phyloP scores from a whole-genome alignment of 1,284 basidiomycete species.

The Volvariella volvacea region DNA sequence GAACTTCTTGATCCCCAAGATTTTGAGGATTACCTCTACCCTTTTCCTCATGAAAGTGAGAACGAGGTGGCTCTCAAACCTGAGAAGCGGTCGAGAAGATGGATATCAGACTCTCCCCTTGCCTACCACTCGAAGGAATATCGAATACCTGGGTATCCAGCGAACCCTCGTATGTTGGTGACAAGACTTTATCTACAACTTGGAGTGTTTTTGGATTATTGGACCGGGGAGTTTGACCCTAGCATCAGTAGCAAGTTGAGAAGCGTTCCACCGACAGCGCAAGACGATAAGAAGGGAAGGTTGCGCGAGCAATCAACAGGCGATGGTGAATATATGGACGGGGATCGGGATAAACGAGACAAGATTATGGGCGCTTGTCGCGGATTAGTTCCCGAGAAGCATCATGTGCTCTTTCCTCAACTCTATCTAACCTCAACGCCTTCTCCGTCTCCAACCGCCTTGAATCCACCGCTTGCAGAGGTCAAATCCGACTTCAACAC shows the following conservation, averaged over 20 bases:
- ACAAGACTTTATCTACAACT: conserved; percentile 52
- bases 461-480: no score
- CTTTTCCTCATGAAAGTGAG: conserved; percentile 5
- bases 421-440: conserved; percentile 24
- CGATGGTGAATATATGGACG: no score
- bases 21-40: conserved; percentile 13
- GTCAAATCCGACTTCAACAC: conserved; percentile 3
- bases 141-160: conserved; percentile 47
- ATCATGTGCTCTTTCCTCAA: conserved; percentile 47
- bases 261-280: conserved; percentile 13
- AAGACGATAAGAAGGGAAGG: not conserved
- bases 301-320: no score
- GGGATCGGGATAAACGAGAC: conserved; percentile 1
- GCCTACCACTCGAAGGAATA: conserved; percentile 39
- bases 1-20: conserved; percentile 13
- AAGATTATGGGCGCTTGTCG: conserved; percentile 1
- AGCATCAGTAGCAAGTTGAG: conserved; percentile 43
- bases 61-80: no score
- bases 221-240: conserved; percentile 46
- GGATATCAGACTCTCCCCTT: conserved; percentile 37
- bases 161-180: conserved; percentile 57
- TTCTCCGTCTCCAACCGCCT: no score
- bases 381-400: conserved; percentile 27
- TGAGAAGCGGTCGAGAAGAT: not conserved
- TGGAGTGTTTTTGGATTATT: conserved; percentile 54